Conservation (phyloP, 345 rosid genomes). For the Trapa incisa region DNA sequence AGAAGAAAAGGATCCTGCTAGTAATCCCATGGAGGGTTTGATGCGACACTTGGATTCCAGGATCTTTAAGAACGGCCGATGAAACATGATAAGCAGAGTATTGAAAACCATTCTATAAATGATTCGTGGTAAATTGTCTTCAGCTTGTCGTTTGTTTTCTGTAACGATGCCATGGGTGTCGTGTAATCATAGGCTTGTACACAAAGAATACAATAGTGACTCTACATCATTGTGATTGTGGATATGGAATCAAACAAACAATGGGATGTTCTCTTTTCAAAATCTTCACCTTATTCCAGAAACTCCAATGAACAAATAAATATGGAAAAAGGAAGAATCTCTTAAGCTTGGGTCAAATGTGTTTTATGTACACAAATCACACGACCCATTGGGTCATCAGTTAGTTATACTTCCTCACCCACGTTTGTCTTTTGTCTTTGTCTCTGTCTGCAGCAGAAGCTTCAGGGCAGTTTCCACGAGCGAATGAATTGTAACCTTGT, state of each 20-base stretch:
- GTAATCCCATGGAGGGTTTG: constrained; percentile 9
- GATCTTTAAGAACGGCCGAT: constrained; percentile 8
- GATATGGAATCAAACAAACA: neutral
- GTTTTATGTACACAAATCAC: no score
- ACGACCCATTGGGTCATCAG: neutral
- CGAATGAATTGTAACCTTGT: constrained; percentile 48
- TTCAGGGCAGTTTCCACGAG: constrained; percentile 45
- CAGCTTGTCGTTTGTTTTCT: neutral
- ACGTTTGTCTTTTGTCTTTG: neutral
- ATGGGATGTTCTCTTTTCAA: neutral
- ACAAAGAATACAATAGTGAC: neutral
- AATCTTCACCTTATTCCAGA: no score
- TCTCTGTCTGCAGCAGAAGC: constrained; percentile 17
- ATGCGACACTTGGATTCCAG: constrained; percentile 12
- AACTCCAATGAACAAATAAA: neutral
- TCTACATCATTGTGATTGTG: neutral
- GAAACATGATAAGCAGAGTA: neutral
- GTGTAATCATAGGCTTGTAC: neutral
- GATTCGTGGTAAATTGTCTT: neutral
- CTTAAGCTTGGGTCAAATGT: no score
- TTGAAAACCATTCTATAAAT: neutral
- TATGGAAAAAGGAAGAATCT: no score
- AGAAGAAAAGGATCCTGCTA: constrained; percentile 5
- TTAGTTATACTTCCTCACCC: neutral
- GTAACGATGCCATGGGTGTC: neutral